These are phyloP conservation scores for Firmiana major DNA, from an alignment of 345 rosid species.

Conservation along the genomic window DNA sequence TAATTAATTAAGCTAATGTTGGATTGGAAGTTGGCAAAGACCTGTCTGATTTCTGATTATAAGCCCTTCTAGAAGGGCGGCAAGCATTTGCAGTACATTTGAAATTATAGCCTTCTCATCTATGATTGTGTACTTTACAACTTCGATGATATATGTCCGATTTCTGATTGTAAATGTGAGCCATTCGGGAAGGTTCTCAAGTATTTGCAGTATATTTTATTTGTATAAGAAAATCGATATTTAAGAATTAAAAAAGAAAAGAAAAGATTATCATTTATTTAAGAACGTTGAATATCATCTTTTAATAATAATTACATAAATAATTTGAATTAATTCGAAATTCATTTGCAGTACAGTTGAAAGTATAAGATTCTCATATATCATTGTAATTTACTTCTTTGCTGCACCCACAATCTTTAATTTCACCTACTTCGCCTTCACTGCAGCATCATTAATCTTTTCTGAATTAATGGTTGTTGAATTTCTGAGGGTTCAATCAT, in stretches of 20 bases:
- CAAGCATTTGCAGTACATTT: neutral
- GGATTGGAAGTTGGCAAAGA: neutral
- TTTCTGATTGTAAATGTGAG: no score
- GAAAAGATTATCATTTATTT: no score
- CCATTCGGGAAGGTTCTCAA: no score
- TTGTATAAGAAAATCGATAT: no score
- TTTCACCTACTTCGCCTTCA: neutral
- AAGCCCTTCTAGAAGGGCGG: constrained; percentile 13
- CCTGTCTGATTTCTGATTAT: neutral
- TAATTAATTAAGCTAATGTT: neutral
- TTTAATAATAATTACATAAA: no score
- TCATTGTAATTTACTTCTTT: neutral
- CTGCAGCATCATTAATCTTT: neutral
- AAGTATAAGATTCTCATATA: no score
- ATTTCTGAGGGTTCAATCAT: neutral
- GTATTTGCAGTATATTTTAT: no score
- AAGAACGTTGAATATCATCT: no score
- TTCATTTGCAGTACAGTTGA: no score
- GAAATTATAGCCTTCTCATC: neutral
- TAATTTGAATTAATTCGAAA: no score
- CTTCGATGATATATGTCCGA: neutral
- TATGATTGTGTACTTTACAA: neutral
- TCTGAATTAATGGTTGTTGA: constrained; percentile 3
- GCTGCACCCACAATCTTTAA: constrained; percentile 6
- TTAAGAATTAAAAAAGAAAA: no score